Conservation (phyloP, 768 basidiomycete genomes). For the Cubamyces sp. region DNA sequence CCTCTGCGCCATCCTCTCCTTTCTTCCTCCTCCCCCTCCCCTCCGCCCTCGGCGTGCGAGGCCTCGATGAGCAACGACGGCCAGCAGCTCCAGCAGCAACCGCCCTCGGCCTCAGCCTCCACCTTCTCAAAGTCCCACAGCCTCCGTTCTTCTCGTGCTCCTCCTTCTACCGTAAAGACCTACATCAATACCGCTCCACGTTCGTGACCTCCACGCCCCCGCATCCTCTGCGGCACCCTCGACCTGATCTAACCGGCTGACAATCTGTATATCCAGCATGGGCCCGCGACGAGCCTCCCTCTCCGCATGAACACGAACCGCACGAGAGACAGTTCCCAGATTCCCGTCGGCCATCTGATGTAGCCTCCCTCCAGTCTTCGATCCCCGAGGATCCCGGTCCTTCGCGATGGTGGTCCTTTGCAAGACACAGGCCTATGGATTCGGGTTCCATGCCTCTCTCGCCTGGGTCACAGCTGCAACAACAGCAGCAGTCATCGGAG, state of each 20-base stretch:
- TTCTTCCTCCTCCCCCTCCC: slow-evolving; percentile 12
- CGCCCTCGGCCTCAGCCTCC: slow-evolving; percentile 25
- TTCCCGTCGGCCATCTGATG: slow-evolving; percentile 53
- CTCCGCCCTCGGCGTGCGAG: slow-evolving; percentile 9
- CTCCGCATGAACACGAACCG: slow-evolving; percentile 55
- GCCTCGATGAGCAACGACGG: slow-evolving; percentile 26
- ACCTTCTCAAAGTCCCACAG: slow-evolving; percentile 36
- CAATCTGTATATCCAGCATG: slow-evolving; percentile 55
- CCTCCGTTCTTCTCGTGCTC: slow-evolving; percentile 31
- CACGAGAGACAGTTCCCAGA: slow-evolving; percentile 39
- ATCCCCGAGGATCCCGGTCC: slow-evolving; percentile 35
- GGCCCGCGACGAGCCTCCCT: slow-evolving; percentile 84
- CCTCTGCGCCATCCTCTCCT: slow-evolving; percentile 12
- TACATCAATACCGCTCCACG: slow-evolving; percentile 70
- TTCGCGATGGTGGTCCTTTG: slow-evolving; percentile 76
- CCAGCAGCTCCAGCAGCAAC: slow-evolving; percentile 17
- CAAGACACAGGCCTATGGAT: slow-evolving; percentile 51
- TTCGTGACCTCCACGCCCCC: slow-evolving; percentile 41
- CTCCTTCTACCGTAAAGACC: slow-evolving; percentile 50
- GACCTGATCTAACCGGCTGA: slow-evolving; percentile 3
- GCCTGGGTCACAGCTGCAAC: slow-evolving; percentile 11
- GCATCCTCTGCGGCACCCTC: background rate
- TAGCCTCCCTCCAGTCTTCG: slow-evolving; percentile 56
- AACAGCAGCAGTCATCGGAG: background rate
- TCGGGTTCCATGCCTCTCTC: slow-evolving; percentile 27